Percentiles rank a stretch among this genome's conserved stretches.
phyloP scores from a whole-genome alignment of 345 rosid species.

The Syzygium aromaticum region DNA sequence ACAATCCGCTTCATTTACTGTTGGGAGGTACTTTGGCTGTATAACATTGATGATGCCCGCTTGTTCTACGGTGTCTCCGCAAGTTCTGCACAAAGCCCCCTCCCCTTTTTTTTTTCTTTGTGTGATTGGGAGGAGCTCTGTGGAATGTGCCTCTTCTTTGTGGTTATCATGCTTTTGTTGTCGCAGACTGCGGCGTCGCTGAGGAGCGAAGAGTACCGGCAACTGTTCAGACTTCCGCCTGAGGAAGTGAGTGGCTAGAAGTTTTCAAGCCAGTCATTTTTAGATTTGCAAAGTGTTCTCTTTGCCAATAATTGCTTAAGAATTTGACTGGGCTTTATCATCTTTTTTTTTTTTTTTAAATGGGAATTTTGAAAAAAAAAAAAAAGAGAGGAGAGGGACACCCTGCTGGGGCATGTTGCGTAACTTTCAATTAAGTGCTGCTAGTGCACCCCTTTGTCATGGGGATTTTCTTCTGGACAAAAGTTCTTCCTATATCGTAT shows the following conservation, averaged over 20 bases:
- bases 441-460: background rate
- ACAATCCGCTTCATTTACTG: background rate
- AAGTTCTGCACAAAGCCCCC: background rate
- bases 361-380: no score
- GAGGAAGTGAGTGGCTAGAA: constrained; percentile 52
- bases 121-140: background rate
- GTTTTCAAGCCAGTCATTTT: background rate
- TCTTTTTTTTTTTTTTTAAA: background rate
- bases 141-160: background rate
- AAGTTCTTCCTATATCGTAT: background rate
- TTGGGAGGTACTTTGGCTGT: background rate
- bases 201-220: constrained; percentile 83
- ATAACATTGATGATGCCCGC: background rate
- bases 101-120: background rate
- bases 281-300: background rate
- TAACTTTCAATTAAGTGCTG: background rate
- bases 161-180: background rate
- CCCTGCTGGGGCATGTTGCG: background rate
- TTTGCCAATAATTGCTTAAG: background rate
- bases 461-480: background rate
- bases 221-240: constrained; percentile 69
- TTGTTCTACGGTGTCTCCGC: no score
- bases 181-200: constrained; percentile 37
- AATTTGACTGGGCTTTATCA: background rate
- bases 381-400: background rate